Evolutionary conservation across 2,329 filamentous ascomycete genomes (phyloP), one percentile per base, ranked within the genome.

Genomic region (Pseudogymnoascus verrucosus): DNA sequence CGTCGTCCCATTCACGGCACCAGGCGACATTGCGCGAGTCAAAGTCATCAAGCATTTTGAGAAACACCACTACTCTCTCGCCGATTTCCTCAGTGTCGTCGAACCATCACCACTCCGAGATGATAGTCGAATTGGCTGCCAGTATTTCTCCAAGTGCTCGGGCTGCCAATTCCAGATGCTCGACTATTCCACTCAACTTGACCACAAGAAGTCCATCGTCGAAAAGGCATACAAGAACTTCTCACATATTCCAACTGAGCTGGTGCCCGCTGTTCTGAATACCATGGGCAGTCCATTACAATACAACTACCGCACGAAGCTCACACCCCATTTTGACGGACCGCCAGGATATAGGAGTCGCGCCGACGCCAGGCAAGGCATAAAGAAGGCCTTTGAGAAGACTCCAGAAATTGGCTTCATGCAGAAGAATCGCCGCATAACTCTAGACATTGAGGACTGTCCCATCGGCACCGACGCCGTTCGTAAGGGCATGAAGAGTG

Each of bases 101-200:
- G 84, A 83, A 64, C 87, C 93, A 0, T 92, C 90, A 0, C 82
- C 86, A 1, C 80, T 88, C 63, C 88, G 95, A 70, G 88, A 96
- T 70, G 89, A 95, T 71, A 81, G 82, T 39, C 85, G 90, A 21
- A 82, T 96, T 69, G 82, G 82, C 64, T 99, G 95, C 79, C 83
- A 85, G 70, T 98, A 99, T 80, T 99, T 99, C 73, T 80, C 85
- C 42, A 83, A 82, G 63, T 99, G 95, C 76, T 90, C 89, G 8
- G 95, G 95, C 34, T 99, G 95, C 74, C 95, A 99, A 77, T 93
- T 98, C 75, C 95, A 99, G 78, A 97, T 98, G 91, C 84, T 99
- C 67, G 86, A 91, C 63, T 98, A 98, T 75, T 77, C 83, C 31
- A 89, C 92, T 70, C 95, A 99, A 75, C 84, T 99, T 28, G 81